These are phyloP conservation scores for Pleurostoma richardsiae DNA, from an alignment of 2,329 filamentous ascomycete genomes.

Conservation along the genomic window DNA sequence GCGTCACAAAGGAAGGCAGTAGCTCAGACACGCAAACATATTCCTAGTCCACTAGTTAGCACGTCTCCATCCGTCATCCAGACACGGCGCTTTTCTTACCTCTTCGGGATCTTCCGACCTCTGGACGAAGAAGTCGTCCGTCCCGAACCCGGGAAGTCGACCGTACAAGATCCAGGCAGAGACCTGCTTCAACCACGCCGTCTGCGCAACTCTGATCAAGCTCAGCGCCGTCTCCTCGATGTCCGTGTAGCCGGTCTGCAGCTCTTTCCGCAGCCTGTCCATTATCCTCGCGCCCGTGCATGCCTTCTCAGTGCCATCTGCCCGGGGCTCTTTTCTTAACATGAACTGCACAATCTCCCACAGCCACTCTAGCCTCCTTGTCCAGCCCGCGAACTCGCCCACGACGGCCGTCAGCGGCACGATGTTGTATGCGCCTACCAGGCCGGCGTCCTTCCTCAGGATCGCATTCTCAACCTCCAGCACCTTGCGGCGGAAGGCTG, in stretches of 20 bases:
- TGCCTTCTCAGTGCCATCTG: constrained; percentile 14
- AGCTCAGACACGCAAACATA: constrained; percentile 56
- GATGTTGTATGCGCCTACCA: constrained; percentile 89
- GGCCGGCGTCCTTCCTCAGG: constrained; percentile 66
- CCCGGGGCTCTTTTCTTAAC: constrained; percentile 26
- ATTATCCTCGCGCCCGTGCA: constrained; percentile 72
- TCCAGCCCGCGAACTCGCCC: constrained; percentile 83
- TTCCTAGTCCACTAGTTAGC: constrained; percentile 30
- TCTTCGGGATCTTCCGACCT: constrained; percentile 35
- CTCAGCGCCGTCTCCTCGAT: constrained; percentile 72
- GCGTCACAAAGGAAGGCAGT: constrained; percentile 74
- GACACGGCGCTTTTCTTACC: constrained; percentile 19
- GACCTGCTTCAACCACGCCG: constrained; percentile 84
- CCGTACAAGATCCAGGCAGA: constrained; percentile 91
- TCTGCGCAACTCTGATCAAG: constrained; percentile 75
- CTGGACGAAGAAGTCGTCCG: constrained; percentile 82
- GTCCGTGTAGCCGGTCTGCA: constrained; percentile 84
- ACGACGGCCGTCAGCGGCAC: constrained; percentile 85
- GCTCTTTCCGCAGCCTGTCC: constrained; percentile 67
- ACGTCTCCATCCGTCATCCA: constrained; percentile 1
- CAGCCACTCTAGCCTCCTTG: constrained; percentile 78
- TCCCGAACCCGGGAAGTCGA: constrained; percentile 69
- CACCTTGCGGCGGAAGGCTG: constrained; percentile 76
- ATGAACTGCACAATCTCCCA: constrained; percentile 71
- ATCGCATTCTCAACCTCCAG: constrained; percentile 79